Evolutionary conservation across 2,329 filamentous ascomycete genomes (phyloP).

Genomic region (Clonostachys rhizophaga): DNA sequence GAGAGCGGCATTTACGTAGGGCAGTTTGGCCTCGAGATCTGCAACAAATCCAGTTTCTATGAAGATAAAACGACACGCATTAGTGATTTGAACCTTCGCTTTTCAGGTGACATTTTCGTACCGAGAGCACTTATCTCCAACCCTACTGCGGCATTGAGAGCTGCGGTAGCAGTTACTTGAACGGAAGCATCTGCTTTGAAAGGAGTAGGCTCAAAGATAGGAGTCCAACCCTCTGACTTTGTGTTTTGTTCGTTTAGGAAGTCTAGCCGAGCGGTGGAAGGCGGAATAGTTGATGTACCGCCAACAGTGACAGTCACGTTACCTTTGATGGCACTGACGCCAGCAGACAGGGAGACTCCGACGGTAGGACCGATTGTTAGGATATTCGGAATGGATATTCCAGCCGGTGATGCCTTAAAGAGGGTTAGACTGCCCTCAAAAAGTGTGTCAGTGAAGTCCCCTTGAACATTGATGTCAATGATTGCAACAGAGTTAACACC

Average conservation of each 20-base stretch:
- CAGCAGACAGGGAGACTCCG: background rate
- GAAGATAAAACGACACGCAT: background rate
- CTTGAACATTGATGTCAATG: background rate
- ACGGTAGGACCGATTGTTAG: slow-evolving; percentile 1
- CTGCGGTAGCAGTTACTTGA: background rate
- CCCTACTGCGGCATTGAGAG: background rate
- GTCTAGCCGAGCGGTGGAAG: background rate
- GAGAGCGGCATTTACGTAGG: background rate
- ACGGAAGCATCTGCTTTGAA: background rate
- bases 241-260: background rate
- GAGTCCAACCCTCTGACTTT: background rate
- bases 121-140: background rate
- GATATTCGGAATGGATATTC: slow-evolving; percentile 1
- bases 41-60: background rate
- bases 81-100: background rate
- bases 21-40: background rate
- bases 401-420: background rate
- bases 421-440: background rate
- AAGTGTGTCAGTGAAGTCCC: background rate
- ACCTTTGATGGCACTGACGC: background rate
- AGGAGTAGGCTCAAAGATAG: background rate
- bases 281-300: background rate
- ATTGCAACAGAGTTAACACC: background rate
- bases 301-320: background rate
- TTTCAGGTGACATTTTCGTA: background rate